phyloP scores from a whole-genome alignment of 169 alveolate species.

The Besnoitia besnoiti region DNA sequence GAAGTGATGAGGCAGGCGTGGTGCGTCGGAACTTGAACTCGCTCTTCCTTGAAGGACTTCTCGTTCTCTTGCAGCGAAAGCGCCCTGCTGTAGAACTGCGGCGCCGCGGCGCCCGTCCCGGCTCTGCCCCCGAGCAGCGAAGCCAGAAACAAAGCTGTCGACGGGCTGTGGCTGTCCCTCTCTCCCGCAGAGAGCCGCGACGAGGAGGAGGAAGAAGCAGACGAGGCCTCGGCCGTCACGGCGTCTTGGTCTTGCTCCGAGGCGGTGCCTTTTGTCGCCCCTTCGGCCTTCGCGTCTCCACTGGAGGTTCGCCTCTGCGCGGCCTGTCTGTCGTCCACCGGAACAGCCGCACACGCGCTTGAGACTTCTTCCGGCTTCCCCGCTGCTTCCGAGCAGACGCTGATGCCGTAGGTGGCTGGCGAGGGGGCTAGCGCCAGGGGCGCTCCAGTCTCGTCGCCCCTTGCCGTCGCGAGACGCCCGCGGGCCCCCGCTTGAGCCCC shows the following conservation, averaged over 20 bases:
- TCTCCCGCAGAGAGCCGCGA: background rate
- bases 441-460: too few relatives aligned
- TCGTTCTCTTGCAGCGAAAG: constrained; percentile 47
- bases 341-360: too few relatives aligned
- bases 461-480: too few relatives aligned
- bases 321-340: too few relatives aligned
- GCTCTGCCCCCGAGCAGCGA: background rate
- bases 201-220: background rate
- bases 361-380: too few relatives aligned
- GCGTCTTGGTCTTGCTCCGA: background rate
- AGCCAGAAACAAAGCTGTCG: background rate
- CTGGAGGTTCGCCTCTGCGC: background rate
- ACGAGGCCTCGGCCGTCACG: background rate
- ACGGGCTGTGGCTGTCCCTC: background rate
- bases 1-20: constrained; percentile 60
- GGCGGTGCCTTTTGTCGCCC: background rate
- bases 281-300: background rate
- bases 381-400: too few relatives aligned
- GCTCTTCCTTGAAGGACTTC: constrained; percentile 28
- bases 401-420: too few relatives aligned
- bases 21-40: constrained; percentile 55
- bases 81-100: constrained; percentile 31
- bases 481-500: too few relatives aligned
- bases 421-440: too few relatives aligned
- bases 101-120: background rate